Percentiles rank a stretch among this genome's conserved stretches.
phyloP scores from a whole-genome alignment of 768 basidiomycete genomes.

The Pisolithus orientalis region DNA sequence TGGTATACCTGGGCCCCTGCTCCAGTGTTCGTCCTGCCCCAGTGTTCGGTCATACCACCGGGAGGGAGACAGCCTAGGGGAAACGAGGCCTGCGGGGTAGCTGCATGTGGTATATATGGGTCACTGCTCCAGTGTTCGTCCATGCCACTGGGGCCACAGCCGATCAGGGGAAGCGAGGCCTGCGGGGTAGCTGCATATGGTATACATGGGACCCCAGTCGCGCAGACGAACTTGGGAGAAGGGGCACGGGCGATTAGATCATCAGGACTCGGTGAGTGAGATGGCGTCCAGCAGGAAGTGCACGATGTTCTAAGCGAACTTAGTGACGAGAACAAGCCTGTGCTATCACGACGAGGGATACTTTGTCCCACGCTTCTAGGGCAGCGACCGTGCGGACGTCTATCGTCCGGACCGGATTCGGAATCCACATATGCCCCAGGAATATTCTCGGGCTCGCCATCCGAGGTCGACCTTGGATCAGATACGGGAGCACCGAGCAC shows the following conservation, averaged over 20 bases:
- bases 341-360: conserved; percentile 22
- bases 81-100: not conserved
- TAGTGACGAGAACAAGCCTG: conserved; percentile 37
- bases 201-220: conserved; percentile 5
- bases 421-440: conserved; percentile 17
- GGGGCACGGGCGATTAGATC: conserved; percentile 24
- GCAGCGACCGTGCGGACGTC: conserved; percentile 2
- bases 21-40: too few species aligned
- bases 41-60: too few species aligned
- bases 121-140: too few species aligned
- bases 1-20: too few species aligned
- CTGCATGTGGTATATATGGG: too few species aligned
- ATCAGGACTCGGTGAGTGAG: conserved; percentile 17
- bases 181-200: not conserved
- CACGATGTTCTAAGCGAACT: conserved; percentile 40
- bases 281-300: conserved; percentile 29
- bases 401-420: conserved; percentile 4
- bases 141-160: too few species aligned
- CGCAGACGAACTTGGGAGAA: conserved; percentile 26
- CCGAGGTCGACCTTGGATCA: not conserved
- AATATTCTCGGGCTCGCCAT: not conserved
- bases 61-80: not conserved
- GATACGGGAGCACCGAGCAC: conserved; percentile 4
- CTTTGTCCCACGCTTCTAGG: conserved; percentile 1
- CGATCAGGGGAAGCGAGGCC: not conserved